Percentiles rank a stretch among this genome's conserved stretches.
Conservation (phyloP, 2,329 filamentous ascomycete species). For the Rosellinia necatrix region DNA sequence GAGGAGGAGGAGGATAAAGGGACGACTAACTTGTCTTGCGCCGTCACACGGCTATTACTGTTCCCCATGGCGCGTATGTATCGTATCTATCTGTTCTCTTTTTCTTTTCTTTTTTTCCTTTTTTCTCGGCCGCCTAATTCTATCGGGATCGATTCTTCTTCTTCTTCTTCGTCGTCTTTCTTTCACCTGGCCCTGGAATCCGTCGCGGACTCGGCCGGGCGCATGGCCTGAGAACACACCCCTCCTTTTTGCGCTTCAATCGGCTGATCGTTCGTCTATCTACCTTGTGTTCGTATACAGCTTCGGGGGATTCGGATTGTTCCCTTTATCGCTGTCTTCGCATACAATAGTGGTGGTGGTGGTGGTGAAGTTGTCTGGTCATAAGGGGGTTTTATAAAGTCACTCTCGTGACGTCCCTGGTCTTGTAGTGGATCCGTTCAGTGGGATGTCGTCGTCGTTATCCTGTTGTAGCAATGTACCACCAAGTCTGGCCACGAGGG, state of each 20-base stretch:
- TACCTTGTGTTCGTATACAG: too few relatives aligned
- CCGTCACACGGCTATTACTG: slow-evolving; percentile 61
- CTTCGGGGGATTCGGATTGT: too few relatives aligned
- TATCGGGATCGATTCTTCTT: background rate
- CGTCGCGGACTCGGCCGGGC: slow-evolving; percentile 33
- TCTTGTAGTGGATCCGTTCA: slow-evolving; percentile 2
- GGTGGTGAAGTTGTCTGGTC: too few relatives aligned
- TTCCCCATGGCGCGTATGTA: too few relatives aligned
- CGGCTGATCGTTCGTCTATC: too few relatives aligned
- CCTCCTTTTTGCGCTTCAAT: slow-evolving; percentile 1
- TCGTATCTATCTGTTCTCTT: too few relatives aligned
- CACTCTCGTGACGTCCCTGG: slow-evolving; percentile 12
- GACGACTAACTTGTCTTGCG: slow-evolving; percentile 78
- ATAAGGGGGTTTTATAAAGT: too few relatives aligned
- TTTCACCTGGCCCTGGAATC: slow-evolving; percentile 37
- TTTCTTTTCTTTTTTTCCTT: too few relatives aligned
- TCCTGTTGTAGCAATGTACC: slow-evolving; percentile 12
- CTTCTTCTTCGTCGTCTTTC: slow-evolving; percentile 3
- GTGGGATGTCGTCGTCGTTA: slow-evolving; percentile 6
- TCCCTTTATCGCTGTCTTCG: too few relatives aligned
- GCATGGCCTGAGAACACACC: slow-evolving; percentile 30
- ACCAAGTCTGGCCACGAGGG: too few relatives aligned
- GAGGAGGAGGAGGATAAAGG: background rate
- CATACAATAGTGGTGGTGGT: too few relatives aligned
- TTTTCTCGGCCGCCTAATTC: background rate